Percentiles rank a stretch among this genome's conserved stretches.
Evolutionary conservation across 345 rosid genomes (phyloP).

Genomic region (Psidium friedrichsthalianum): DNA sequence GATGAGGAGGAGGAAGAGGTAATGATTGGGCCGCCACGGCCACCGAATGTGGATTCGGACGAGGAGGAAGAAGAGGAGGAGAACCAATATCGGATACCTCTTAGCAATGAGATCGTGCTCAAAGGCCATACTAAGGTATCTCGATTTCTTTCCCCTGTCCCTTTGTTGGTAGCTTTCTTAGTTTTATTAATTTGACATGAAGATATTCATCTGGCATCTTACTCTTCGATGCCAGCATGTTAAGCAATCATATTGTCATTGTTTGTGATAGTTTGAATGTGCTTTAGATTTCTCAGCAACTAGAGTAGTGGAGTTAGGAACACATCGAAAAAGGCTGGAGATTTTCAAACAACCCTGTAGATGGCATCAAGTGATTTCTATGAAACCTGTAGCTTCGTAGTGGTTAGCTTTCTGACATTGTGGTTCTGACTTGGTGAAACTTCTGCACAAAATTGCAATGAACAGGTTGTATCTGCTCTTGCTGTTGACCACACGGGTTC

Average conservation of each 20-base stretch:
- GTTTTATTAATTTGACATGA: neutral
- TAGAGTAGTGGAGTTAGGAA: neutral
- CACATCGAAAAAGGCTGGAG: neutral
- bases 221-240: neutral
- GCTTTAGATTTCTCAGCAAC: too few relatives aligned
- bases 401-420: neutral
- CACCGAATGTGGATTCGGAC: conserved; percentile 35
- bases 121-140: conserved; percentile 79
- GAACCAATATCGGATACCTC: conserved; percentile 54
- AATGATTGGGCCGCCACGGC: conserved; percentile 57
- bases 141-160: neutral
- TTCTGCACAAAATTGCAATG: neutral
- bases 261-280: neutral
- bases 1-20: conserved; percentile 23
- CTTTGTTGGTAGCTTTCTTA: neutral
- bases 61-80: conserved; percentile 44
- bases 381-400: neutral
- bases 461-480: conserved; percentile 74
- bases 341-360: neutral
- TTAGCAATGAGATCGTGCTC: conserved; percentile 82
- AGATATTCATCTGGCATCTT: neutral
- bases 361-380: neutral
- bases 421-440: neutral
- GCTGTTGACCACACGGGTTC: conserved; percentile 92
- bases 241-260: neutral